Evolutionary conservation across 768 basidiomycete genomes (phyloP).

Genomic region (Trichaptum fuscoviolaceum): DNA sequence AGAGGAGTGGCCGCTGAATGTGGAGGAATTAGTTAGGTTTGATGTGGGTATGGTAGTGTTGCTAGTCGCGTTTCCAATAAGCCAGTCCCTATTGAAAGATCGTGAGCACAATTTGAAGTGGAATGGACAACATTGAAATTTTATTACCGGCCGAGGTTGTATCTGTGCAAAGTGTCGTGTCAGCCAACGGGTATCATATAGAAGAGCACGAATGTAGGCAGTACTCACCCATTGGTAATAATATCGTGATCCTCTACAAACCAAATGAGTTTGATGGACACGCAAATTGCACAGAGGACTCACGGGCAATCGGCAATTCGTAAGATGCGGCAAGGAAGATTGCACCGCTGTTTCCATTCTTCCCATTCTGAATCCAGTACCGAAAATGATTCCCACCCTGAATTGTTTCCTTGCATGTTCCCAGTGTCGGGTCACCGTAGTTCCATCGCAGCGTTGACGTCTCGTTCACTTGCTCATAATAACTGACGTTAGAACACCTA

Average conservation of each 20-base stretch:
- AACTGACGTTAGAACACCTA: slow-evolving; percentile 5
- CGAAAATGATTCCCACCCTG: slow-evolving; percentile 85
- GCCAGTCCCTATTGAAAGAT: slow-evolving; percentile 53
- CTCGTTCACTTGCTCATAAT: slow-evolving; percentile 54
- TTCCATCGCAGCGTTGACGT: slow-evolving; percentile 82
- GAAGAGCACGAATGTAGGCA: neutral
- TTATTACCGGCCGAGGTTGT: slow-evolving; percentile 68
- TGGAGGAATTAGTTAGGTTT: slow-evolving; percentile 50
- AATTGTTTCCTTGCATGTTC: slow-evolving; percentile 81
- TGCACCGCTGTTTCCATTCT: slow-evolving; percentile 57
- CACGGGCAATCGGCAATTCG: slow-evolving; percentile 60
- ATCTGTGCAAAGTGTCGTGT: slow-evolving; percentile 29
- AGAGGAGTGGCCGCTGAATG: slow-evolving; percentile 59
- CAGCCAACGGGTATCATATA: neutral
- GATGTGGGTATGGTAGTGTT: slow-evolving; percentile 39
- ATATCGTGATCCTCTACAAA: slow-evolving; percentile 60
- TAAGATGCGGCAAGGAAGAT: slow-evolving; percentile 74
- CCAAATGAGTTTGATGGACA: slow-evolving; percentile 1
- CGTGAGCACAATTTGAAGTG: slow-evolving; percentile 8
- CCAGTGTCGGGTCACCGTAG: slow-evolving; percentile 75
- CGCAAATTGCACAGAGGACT: slow-evolving; percentile 20
- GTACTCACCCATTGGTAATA: slow-evolving; percentile 55
- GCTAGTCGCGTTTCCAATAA: slow-evolving; percentile 78
- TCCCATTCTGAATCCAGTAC: slow-evolving; percentile 82
- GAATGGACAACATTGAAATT: neutral